A percentile compares a stretch with the other conserved stretches of the same genome.
Conservation (phyloP, 2,329 filamentous ascomycete genomes). For the Alternaria gaisen region DNA sequence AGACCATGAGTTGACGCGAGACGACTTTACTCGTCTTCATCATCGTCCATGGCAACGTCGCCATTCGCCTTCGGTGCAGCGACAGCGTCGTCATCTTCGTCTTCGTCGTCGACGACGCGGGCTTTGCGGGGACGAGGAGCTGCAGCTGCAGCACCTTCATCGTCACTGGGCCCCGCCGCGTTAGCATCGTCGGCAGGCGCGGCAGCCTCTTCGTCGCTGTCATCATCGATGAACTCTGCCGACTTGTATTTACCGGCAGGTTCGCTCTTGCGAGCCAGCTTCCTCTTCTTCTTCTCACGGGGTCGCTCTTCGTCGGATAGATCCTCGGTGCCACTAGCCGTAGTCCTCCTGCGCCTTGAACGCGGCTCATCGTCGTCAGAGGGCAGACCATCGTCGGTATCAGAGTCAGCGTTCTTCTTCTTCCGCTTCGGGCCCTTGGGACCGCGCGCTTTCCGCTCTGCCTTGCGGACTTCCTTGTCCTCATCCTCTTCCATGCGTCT, state of each 20-base stretch:
- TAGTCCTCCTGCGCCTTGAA: conserved; percentile 49
- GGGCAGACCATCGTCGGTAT: conserved; percentile 54
- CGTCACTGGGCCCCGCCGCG: conserved; percentile 27
- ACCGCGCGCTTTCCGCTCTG: conserved; percentile 61
- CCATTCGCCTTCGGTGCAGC: conserved; percentile 32
- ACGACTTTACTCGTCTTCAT: conserved; percentile 39
- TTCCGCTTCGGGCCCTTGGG: conserved; percentile 59
- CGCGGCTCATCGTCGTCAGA: conserved; percentile 50
- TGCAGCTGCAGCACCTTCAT: conserved; percentile 31
- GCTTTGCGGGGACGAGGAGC: conserved; percentile 41
- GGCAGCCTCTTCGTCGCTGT: conserved; percentile 53
- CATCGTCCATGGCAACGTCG: conserved; percentile 40
- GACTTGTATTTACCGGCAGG: conserved; percentile 78
- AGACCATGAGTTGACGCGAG: not conserved
- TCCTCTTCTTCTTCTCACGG: conserved; percentile 69
- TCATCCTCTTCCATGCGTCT: conserved; percentile 68
- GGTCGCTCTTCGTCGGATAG: conserved; percentile 67
- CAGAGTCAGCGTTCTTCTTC: conserved; percentile 67
- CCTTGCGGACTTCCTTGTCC: conserved; percentile 82
- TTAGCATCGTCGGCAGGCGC: conserved; percentile 24
- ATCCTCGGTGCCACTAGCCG: conserved; percentile 51
- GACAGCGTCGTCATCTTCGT: conserved; percentile 39
- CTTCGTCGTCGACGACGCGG: conserved; percentile 47
- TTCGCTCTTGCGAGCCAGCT: conserved; percentile 63
- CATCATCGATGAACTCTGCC: conserved; percentile 81